Conservation (phyloP, 2,329 filamentous ascomycete genomes). For the Malbranchea cinnamomea region DNA sequence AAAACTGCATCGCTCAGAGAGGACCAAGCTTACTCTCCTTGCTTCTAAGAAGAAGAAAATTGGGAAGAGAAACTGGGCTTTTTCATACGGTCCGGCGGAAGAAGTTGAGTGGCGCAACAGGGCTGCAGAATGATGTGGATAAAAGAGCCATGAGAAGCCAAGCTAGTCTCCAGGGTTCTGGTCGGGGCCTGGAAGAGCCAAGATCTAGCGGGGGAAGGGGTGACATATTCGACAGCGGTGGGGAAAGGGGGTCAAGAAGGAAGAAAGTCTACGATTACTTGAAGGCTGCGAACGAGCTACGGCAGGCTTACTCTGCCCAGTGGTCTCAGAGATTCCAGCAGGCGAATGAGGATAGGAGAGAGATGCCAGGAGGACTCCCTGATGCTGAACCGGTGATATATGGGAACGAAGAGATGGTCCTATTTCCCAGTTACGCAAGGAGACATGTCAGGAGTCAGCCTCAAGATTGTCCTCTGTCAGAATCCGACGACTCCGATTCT, state of each 20-base stretch:
- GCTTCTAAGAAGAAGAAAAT: constrained; percentile 2
- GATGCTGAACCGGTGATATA: constrained; percentile 66
- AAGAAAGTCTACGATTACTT: constrained; percentile 62
- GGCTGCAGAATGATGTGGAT: constrained; percentile 9
- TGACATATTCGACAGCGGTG: constrained; percentile 22
- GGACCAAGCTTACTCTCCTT: constrained; percentile 29
- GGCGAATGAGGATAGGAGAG: constrained; percentile 30
- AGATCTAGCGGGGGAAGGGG: constrained; percentile 14
- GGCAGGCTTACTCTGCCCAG: constrained; percentile 49
- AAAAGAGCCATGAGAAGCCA: constrained; percentile 1
- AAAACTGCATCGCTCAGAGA: constrained; percentile 39
- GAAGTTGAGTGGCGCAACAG: no score
- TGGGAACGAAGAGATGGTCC: constrained; percentile 79
- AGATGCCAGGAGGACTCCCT: constrained; percentile 64
- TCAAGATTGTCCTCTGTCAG: constrained; percentile 14
- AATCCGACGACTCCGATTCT: constrained; percentile 14
- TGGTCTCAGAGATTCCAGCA: constrained; percentile 34
- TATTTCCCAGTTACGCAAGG: constrained; percentile 90
- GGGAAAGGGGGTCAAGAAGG: constrained; percentile 54
- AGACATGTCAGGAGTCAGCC: constrained; percentile 39
- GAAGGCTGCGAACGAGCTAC: constrained; percentile 55
- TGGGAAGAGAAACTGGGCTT: no score
- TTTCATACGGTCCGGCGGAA: no score
- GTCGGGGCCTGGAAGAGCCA: neutral
- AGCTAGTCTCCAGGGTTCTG: constrained; percentile 1